Percentiles rank a stretch among this genome's conserved stretches.
Conservation (phyloP, 495 filamentous ascomycete species). For the Cladorrhinum samala region DNA sequence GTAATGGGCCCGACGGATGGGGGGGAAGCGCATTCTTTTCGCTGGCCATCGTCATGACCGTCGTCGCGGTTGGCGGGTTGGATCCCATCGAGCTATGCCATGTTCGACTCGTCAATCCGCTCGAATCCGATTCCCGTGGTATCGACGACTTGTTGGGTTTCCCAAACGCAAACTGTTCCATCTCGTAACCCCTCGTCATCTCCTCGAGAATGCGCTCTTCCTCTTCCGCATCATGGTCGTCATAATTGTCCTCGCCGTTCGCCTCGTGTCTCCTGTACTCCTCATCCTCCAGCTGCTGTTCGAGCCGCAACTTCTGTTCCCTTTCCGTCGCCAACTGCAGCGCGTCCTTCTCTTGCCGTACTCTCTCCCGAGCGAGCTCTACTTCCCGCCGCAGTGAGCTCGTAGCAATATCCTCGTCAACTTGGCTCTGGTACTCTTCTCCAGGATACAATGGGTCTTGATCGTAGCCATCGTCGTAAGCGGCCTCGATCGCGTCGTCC, state of each 20-base stretch:
- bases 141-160: conserved; percentile 66
- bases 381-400: conserved; percentile 59
- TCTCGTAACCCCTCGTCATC: conserved; percentile 79
- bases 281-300: conserved; percentile 31
- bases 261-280: conserved; percentile 30
- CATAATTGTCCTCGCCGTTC: conserved; percentile 38
- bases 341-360: conserved; percentile 69
- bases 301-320: conserved; percentile 37
- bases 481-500: conserved; percentile 92
- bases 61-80: conserved; percentile 67
- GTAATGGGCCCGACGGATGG: conserved; percentile 26
- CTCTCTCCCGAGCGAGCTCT: conserved; percentile 71
- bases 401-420: conserved; percentile 38
- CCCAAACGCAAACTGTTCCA: conserved; percentile 83
- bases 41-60: conserved; percentile 67
- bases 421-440: conserved; percentile 34
- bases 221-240: conserved; percentile 75
- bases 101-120: conserved; percentile 72
- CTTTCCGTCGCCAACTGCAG: conserved; percentile 55
- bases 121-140: conserved; percentile 85
- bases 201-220: conserved; percentile 90
- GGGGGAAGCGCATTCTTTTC: conserved; percentile 50
- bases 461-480: conserved; percentile 89
- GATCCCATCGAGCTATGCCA: conserved; percentile 85
- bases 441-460: conserved; percentile 50